These are phyloP conservation scores for Mycena amicta DNA, from an alignment of 768 basidiomycete genomes.

Conservation along the genomic window DNA sequence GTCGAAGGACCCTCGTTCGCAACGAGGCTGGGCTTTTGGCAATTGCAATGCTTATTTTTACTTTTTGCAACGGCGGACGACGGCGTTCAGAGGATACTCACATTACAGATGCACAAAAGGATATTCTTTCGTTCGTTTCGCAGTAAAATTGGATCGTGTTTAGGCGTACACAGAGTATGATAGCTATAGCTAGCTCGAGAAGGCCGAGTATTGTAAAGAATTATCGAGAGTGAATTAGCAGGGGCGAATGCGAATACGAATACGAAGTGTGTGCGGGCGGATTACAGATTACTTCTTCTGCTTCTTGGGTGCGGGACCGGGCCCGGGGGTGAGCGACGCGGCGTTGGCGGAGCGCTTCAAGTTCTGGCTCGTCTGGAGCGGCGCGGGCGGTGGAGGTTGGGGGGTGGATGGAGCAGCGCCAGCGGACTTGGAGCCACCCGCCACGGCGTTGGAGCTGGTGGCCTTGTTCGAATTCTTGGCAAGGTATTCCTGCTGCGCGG, in stretches of 20 bases:
- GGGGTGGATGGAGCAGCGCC: background rate
- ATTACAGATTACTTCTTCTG: background rate
- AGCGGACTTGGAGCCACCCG: background rate
- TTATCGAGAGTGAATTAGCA: too few species aligned
- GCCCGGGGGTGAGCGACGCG: background rate
- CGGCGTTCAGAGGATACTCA: too few species aligned
- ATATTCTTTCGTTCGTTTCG: too few species aligned
- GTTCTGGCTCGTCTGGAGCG: background rate
- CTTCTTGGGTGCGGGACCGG: background rate
- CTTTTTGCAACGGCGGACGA: too few species aligned
- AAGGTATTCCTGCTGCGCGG: constrained; percentile 17
- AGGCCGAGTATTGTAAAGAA: too few species aligned
- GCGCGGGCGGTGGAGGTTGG: background rate
- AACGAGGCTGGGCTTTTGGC: too few species aligned
- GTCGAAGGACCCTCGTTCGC: too few species aligned
- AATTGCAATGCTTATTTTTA: too few species aligned
- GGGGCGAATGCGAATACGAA: background rate
- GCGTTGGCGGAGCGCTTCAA: background rate
- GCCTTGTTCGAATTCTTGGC: constrained; percentile 15
- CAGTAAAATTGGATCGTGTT: too few species aligned
- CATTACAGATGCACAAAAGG: too few species aligned
- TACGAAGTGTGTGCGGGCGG: background rate
- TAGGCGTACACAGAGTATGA: too few species aligned
- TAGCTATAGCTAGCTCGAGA: too few species aligned
- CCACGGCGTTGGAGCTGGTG: background rate